Evolutionary conservation across 1,284 basidiomycete species (phyloP).

Genomic region (Leccinum pallidistipes): DNA sequence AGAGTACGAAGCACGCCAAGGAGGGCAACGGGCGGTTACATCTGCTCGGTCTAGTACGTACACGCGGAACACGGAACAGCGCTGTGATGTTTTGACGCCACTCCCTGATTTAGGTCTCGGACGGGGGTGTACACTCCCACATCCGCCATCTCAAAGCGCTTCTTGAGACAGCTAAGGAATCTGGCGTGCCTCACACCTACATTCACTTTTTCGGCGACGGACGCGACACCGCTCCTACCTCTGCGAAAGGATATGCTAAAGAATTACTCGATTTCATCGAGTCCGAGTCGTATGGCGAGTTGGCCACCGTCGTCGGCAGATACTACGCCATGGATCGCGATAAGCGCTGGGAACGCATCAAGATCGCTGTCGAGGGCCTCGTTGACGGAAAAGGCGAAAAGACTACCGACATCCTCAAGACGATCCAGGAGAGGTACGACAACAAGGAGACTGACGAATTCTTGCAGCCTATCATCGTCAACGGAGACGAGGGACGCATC

Average conservation of each 20-base stretch:
- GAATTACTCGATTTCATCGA: conserved; percentile 78
- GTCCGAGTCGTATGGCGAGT: conserved; percentile 69
- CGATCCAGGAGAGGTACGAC: conserved; percentile 72
- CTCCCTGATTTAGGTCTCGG: conserved; percentile 60
- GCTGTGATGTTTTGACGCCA: not conserved
- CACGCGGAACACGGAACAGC: not conserved
- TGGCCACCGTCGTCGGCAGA: conserved; percentile 81
- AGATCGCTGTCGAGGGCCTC: conserved; percentile 83
- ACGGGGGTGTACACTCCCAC: conserved; percentile 94
- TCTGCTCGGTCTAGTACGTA: conserved; percentile 75
- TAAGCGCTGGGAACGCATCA: conserved; percentile 91
- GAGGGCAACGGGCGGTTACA: conserved; percentile 80
- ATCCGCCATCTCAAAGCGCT: conserved; percentile 85
- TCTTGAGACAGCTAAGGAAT: conserved; percentile 83
- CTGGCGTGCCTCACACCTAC: conserved; percentile 80
- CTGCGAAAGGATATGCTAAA: conserved; percentile 69
- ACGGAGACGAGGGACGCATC: conserved; percentile 75
- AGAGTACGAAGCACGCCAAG: conserved; percentile 75
- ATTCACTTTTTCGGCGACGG: conserved; percentile 91
- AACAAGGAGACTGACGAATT: conserved; percentile 91
- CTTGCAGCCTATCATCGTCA: conserved; percentile 88
- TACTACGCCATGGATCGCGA: conserved; percentile 97
- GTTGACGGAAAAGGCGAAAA: conserved; percentile 74
- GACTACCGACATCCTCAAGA: conserved; percentile 61
- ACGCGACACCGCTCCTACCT: conserved; percentile 86